Evolutionary conservation across 345 rosid species (phyloP).

Genomic region (Camelina neglecta): DNA sequence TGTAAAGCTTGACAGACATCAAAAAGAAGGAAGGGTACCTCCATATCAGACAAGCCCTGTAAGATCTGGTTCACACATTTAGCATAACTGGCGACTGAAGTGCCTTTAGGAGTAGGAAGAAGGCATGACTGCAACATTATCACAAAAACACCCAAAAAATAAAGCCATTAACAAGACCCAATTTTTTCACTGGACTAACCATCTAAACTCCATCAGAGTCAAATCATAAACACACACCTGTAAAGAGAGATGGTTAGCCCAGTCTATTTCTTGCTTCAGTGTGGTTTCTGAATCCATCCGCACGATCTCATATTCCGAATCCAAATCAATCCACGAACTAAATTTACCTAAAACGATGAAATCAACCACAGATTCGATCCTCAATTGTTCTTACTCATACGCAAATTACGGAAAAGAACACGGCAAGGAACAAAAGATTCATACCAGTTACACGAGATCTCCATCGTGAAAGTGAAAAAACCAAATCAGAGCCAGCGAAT

Average conservation of each 20-base stretch:
- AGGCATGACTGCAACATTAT: slow-evolving; percentile 67
- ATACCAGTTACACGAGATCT: slow-evolving; percentile 79
- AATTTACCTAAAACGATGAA: slow-evolving; percentile 60
- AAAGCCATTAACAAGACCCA: background rate
- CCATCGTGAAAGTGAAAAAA: slow-evolving; percentile 66
- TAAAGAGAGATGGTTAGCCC: slow-evolving; percentile 83
- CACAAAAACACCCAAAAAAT: background rate
- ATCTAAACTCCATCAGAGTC: too few species aligned
- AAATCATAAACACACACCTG: slow-evolving; percentile 40
- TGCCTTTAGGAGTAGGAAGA: slow-evolving; percentile 77
- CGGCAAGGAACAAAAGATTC: background rate
- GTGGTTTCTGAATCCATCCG: slow-evolving; percentile 76
- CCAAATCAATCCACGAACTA: slow-evolving; percentile 87
- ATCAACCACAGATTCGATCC: background rate
- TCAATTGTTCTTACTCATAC: background rate
- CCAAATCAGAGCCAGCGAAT: slow-evolving; percentile 70
- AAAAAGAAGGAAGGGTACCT: too few species aligned
- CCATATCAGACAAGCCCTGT: background rate
- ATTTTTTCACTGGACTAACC: too few species aligned
- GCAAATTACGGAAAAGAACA: background rate
- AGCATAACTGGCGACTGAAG: slow-evolving; percentile 84
- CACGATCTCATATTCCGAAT: slow-evolving; percentile 69
- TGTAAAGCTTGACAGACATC: background rate
- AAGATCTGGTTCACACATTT: slow-evolving; percentile 82
- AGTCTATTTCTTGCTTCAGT: slow-evolving; percentile 73